Evolutionary conservation across 1,284 basidiomycete genomes (phyloP).

Genomic region (Ustilago bromivora): DNA sequence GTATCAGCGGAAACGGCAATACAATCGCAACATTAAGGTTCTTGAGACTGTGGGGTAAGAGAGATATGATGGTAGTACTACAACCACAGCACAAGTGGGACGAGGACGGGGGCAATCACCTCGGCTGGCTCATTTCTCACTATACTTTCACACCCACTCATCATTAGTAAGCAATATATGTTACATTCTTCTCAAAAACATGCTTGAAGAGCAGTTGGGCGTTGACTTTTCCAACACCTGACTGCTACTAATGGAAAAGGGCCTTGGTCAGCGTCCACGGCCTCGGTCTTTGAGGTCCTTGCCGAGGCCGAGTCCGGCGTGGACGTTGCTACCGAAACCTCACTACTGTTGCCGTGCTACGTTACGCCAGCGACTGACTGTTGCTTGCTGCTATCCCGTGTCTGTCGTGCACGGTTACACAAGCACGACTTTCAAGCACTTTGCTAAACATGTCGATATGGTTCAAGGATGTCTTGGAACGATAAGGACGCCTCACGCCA

Average conservation of each 20-base stretch:
- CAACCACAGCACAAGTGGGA: neutral
- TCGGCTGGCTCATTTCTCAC: too few species aligned
- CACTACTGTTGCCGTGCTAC: neutral
- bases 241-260: too few species aligned
- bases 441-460: too few species aligned
- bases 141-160: neutral
- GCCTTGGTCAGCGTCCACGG: too few species aligned
- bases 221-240: too few species aligned
- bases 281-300: too few species aligned
- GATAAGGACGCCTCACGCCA: too few species aligned
- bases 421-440: neutral
- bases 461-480: too few species aligned
- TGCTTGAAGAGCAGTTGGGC: too few species aligned
- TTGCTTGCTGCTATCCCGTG: neutral
- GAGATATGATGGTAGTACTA: neutral
- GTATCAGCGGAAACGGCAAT: too few species aligned
- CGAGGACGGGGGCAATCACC: too few species aligned
- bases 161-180: neutral
- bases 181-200: too few species aligned
- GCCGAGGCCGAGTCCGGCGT: neutral
- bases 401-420: neutral
- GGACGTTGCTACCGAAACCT: neutral
- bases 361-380: neutral
- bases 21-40: neutral
- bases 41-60: neutral